Evolutionary conservation across 352 stramenopile genomes (phyloP).

Genomic region (Phytophthora quininea): DNA sequence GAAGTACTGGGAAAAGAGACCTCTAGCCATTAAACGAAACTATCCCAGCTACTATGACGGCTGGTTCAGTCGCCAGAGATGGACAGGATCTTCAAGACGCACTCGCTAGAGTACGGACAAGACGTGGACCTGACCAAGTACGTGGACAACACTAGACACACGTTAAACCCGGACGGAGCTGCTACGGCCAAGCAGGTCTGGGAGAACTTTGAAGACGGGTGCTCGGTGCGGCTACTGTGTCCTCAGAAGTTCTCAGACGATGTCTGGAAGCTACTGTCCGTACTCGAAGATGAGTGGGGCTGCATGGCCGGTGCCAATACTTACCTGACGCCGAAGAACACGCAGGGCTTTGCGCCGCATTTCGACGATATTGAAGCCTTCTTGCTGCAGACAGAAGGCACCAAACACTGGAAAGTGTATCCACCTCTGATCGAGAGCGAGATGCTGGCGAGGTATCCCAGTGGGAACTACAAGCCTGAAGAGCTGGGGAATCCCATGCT

Average conservation of each 20-base stretch:
- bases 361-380: constrained; percentile 98
- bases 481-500: constrained; percentile 81
- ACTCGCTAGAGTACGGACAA: constrained; percentile 76
- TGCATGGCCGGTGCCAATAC: constrained; percentile 95
- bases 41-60: constrained; percentile 74
- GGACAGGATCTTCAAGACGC: constrained; percentile 74
- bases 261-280: constrained; percentile 91
- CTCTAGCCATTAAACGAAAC: constrained; percentile 86
- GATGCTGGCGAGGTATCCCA: constrained; percentile 70
- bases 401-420: constrained; percentile 95
- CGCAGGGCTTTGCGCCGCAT: constrained; percentile 97
- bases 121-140: constrained; percentile 92
- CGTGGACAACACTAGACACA: constrained; percentile 77
- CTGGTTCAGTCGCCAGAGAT: constrained; percentile 80
- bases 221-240: constrained; percentile 92
- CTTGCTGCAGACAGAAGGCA: constrained; percentile 93
- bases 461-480: constrained; percentile 77
- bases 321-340: constrained; percentile 93
- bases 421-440: constrained; percentile 53
- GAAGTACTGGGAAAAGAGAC: constrained; percentile 94
- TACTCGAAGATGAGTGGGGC: constrained; percentile 93
- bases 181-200: constrained; percentile 75
- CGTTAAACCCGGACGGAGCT: constrained; percentile 61
- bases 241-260: constrained; percentile 92
- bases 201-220: constrained; percentile 85